A percentile compares a stretch with the other conserved stretches of the same genome.
Evolutionary conservation across 1,284 basidiomycete species (phyloP).

Genomic region (Leccinum solheimii): DNA sequence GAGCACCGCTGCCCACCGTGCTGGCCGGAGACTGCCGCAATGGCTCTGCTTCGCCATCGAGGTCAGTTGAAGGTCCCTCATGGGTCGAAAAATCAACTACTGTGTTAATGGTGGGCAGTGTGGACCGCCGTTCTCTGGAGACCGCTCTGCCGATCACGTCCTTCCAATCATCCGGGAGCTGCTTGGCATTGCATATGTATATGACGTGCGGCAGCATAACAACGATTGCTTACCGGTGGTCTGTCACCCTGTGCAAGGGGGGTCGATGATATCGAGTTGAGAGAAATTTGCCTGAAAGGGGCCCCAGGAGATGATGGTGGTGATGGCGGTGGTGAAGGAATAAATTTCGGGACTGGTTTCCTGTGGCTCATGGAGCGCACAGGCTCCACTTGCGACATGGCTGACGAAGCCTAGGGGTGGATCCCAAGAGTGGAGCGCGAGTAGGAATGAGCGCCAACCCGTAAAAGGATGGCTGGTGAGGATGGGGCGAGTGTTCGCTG

Average conservation of each 20-base stretch:
- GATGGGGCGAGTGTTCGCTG: conserved; percentile 19
- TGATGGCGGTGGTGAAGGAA: conserved; percentile 58
- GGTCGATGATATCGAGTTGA: conserved; percentile 28
- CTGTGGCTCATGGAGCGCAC: conserved; percentile 56
- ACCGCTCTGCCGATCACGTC: conserved; percentile 44
- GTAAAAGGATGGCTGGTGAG: conserved; percentile 9
- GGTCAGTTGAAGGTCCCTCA: conserved; percentile 32
- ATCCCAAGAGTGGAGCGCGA: conserved; percentile 8
- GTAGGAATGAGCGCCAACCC: conserved; percentile 14
- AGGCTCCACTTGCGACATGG: conserved; percentile 32
- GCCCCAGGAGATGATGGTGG: conserved; percentile 36
- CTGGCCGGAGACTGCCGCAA: conserved; percentile 39
- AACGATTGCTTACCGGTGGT: conserved; percentile 44
- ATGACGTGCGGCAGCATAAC: background rate
- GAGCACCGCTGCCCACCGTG: conserved; percentile 35
- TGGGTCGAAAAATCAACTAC: conserved; percentile 37
- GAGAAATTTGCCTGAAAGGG: conserved; percentile 34
- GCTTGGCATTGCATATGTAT: conserved; percentile 16
- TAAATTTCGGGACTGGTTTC: conserved; percentile 63
- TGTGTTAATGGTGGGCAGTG: conserved; percentile 38
- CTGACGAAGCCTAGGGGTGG: conserved; percentile 3
- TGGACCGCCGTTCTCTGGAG: conserved; percentile 35
- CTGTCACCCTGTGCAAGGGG: conserved; percentile 35
- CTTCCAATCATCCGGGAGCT: conserved; percentile 56
- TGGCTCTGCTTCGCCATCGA: conserved; percentile 33